Evolutionary conservation across 257 asterid genomes (phyloP), one percentile per base, ranked within the genome.

Genomic region (Solanum medicagineum): DNA sequence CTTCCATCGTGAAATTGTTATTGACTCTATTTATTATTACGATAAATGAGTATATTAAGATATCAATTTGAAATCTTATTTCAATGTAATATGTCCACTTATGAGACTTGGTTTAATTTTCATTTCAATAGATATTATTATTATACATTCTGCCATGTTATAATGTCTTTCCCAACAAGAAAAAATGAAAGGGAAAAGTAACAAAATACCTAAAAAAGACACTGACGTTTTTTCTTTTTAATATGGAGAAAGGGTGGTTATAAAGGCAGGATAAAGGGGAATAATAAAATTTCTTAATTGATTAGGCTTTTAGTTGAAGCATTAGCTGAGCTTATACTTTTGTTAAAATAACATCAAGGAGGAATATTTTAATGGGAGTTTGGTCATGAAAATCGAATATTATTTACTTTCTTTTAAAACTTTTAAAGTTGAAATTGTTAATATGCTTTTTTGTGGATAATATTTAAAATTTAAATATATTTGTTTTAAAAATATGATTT

Each of bases 41-140:
- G 7, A 4, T 4, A n/a, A 10, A 59, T n/a, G 0, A 0, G 22
- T 10, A 4, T n/a, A n/a, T 60, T 3, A 59, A n/a, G 0, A 60
- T n/a, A 0, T 60, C 1, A 60, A n/a, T 60, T 60, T 60, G 4
- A 60, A 6, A 60, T 60, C 7, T n/a, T 60, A n/a, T 0, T 9
- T 59, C 10, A 4, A 12, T 59, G 7, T 36, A 36, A 36, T 5
- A 36, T 36, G 42, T 36, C 42, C 6, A 36, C 42, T 36, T 36
- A 36, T 36, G 7, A 36, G 42, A 32, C 36, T 29, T 29, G 3
- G 36, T 32, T 32, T 32, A 2, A 29, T 32, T 32, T 32, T 3
- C 4, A 32, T 32, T 32, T 32, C 36, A 32, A 32, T 32, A 32
- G 36, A 32, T 32, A 32, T 32, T 32, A 29, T 29, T 29, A 29